These are phyloP conservation scores for Coprinellus micaceus DNA, from an alignment of 768 basidiomycete species.

Conservation along the genomic window DNA sequence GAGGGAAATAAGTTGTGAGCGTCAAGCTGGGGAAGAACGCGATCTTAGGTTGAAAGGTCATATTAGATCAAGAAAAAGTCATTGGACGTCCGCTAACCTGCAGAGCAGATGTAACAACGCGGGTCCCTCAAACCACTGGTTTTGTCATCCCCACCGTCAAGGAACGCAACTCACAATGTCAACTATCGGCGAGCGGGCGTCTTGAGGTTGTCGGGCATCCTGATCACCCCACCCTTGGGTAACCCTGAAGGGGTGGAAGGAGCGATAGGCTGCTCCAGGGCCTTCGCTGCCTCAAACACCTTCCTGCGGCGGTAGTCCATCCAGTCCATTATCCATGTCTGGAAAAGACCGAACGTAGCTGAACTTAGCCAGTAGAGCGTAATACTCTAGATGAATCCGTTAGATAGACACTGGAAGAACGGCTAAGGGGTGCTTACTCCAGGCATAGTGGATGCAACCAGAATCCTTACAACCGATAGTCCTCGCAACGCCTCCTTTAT, in stretches of 20 bases:
- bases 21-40: not conserved
- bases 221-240: too few relatives aligned
- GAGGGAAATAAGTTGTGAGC: not conserved
- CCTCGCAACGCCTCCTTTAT: slow-evolving; percentile 54
- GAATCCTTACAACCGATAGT: slow-evolving; percentile 62
- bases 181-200: not conserved
- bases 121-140: slow-evolving; percentile 74
- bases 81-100: slow-evolving; percentile 46
- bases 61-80: slow-evolving; percentile 90
- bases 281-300: slow-evolving; percentile 14
- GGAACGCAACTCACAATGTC: slow-evolving; percentile 22
- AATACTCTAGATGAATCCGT: slow-evolving; percentile 49
- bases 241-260: slow-evolving; percentile 3
- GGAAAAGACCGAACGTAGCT: slow-evolving; percentile 66
- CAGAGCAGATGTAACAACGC: slow-evolving; percentile 20
- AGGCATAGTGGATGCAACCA: slow-evolving; percentile 64
- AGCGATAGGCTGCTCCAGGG: not conserved
- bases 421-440: slow-evolving; percentile 47
- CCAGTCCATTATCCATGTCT: slow-evolving; percentile 73
- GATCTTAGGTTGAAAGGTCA: too few relatives aligned
- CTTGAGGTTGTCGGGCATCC: too few relatives aligned
- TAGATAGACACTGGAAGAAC: too few relatives aligned
- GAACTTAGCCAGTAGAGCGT: slow-evolving; percentile 78
- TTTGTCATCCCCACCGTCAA: slow-evolving; percentile 53
- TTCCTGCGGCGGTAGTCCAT: slow-evolving; percentile 44